Base-by-base conservation (phyloP, 495 filamentous ascomycete genomes). In the Podospora australis region DNA sequence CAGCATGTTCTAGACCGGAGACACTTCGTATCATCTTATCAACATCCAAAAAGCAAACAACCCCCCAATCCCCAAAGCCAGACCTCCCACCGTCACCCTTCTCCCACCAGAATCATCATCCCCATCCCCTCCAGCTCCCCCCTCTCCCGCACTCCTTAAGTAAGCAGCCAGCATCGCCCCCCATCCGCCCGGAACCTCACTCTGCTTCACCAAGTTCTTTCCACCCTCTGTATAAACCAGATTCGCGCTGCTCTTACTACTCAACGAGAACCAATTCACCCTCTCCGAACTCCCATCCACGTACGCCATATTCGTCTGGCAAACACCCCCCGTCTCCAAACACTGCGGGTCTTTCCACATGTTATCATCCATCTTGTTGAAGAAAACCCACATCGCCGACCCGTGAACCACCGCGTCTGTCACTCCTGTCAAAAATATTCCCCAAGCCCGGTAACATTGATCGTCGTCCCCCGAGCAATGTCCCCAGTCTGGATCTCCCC, bases 331-430 rank as follows among this genome's bases (percentile, higher is more conserved):
- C 23, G 52, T 52, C 5, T 20, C 29, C 0, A 26, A 36, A 39
- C 55, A 65, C 28, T 52, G 26, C 11, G 55, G 44, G 16, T 56
- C 54, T 11, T 8, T 39, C 41, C 53, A 61, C 30, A 21, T 19
- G n/a, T 54, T 54, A 20, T 58, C 52, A 14, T 43, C 38, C 59
- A 62, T 59, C 17, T 60, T 59, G 54, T 78, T 73, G 55, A 72
- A 78, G 40, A 78, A 80, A 0, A 59, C 64, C 75, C 77, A 80
- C 43, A 76, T 65, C 16, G 64, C 72, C 1, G 68, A 66, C 1
- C 73, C 73, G 51, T 78, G 76, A 5, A 79, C 57, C 22, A 71
- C 66, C 1, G 75, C 34, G 22, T 73, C 44, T 3, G 54, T 64
- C 2, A 63, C 66, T 9, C 55, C 54, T 5, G 55, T 44, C 30